Percentiles rank a stretch among this genome's conserved stretches.
Evolutionary conservation across 2,329 filamentous ascomycete genomes (phyloP).

Genomic region (Davidsoniella eucalypti): DNA sequence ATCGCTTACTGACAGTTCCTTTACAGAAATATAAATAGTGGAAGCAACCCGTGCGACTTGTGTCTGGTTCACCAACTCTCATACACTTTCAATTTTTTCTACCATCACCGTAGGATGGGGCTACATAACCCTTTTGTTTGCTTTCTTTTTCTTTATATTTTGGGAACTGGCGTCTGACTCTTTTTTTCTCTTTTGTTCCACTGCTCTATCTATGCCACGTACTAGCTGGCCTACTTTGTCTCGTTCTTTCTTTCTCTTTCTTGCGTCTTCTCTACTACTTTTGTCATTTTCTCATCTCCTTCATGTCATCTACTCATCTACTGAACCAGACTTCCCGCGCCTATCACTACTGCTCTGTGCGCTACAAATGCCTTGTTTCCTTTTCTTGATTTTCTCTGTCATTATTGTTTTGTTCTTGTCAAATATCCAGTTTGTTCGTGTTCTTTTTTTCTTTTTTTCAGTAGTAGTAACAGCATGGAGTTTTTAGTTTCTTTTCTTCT

Average conservation of each 20-base stretch:
- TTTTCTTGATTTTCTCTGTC: not conserved
- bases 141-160: not conserved
- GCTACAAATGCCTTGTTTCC: slow-evolving; percentile 1
- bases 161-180: not conserved
- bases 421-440: not conserved
- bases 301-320: not conserved
- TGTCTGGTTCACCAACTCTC: too few relatives aligned
- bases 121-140: not conserved
- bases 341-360: not conserved
- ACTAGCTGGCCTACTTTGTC: too few relatives aligned
- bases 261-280: not conserved
- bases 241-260: not conserved
- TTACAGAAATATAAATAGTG: too few relatives aligned
- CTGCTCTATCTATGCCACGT: not conserved
- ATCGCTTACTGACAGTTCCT: too few relatives aligned
- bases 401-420: not conserved
- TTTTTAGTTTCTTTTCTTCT: not conserved
- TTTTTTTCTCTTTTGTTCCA: not conserved
- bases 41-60: too few relatives aligned
- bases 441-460: too few relatives aligned
- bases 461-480: too few relatives aligned
- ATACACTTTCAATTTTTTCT: too few relatives aligned
- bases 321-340: slow-evolving; percentile 8
- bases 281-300: not conserved
- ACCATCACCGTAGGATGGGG: not conserved